These are phyloP conservation scores for Coniochaeta sp. DNA, from an alignment of 2,329 filamentous ascomycete genomes.

Conservation along the genomic window DNA sequence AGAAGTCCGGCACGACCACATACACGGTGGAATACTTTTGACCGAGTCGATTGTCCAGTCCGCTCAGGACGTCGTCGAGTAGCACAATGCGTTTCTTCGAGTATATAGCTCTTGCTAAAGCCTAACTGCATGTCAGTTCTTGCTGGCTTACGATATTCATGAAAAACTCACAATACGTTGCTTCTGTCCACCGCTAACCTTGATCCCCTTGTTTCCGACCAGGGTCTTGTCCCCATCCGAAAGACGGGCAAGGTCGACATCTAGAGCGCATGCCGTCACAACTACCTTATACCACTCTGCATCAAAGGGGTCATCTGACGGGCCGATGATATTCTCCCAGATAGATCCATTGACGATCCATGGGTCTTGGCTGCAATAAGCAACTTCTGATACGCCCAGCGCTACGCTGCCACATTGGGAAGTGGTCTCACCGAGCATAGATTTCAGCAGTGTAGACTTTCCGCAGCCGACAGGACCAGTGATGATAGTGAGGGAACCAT, in stretches of 20 bases:
- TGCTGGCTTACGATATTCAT: too few species aligned
- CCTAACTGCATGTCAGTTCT: too few species aligned
- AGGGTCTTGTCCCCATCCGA: background rate
- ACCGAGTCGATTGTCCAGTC: conserved; percentile 12
- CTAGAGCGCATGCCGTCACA: background rate
- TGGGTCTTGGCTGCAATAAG: background rate
- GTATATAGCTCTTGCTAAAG: conserved; percentile 21
- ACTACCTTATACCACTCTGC: background rate
- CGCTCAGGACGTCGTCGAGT: conserved; percentile 30
- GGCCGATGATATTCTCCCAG: background rate
- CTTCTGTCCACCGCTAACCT: background rate
- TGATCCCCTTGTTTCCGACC: background rate
- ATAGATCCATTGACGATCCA: background rate
- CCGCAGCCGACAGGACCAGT: conserved; percentile 10
- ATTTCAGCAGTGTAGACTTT: conserved; percentile 10
- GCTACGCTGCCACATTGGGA: conserved; percentile 6
- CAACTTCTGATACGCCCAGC: background rate
- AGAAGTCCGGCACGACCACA: background rate
- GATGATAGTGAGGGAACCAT: too few species aligned
- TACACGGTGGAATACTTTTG: background rate
- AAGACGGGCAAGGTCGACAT: background rate
- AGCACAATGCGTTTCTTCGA: conserved; percentile 21
- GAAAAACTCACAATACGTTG: background rate
- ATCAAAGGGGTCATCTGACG: background rate
- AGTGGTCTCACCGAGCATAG: conserved; percentile 9